Conservation (phyloP, 2,329 filamentous ascomycete genomes). For the Domatiomyces globalis region DNA sequence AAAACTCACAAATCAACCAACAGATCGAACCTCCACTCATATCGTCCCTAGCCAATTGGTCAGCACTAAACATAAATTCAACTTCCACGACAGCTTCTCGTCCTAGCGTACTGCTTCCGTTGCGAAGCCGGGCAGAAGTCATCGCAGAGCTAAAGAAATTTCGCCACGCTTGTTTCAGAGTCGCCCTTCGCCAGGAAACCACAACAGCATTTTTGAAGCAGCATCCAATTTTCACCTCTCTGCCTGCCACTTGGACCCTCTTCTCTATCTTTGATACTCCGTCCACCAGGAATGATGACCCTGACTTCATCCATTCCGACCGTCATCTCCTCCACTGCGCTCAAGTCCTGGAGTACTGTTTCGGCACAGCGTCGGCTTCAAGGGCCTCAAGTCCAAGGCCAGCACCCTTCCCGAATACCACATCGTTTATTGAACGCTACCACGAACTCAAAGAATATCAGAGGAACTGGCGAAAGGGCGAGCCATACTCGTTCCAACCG, state of each 20-base stretch:
- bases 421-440: slow-evolving; percentile 9
- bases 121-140: not conserved
- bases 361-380: slow-evolving; percentile 22
- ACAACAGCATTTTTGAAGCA: slow-evolving; percentile 15
- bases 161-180: slow-evolving; percentile 15
- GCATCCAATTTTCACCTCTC: slow-evolving; percentile 9
- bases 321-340: slow-evolving; percentile 48
- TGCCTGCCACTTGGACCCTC: slow-evolving; percentile 13
- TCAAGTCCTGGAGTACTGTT: slow-evolving; percentile 51
- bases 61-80: not conserved
- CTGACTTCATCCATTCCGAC: slow-evolving; percentile 30
- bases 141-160: slow-evolving; percentile 14
- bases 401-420: not conserved
- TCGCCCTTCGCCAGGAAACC: slow-evolving; percentile 15
- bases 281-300: slow-evolving; percentile 5
- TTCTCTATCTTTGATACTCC: slow-evolving; percentile 11
- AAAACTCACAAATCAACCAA: not conserved
- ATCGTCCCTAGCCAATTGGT: not conserved
- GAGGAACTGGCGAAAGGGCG: slow-evolving; percentile 15
- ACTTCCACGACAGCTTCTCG: no score
- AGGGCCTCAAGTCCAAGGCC: not conserved
- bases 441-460: slow-evolving; percentile 16
- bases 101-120: not conserved
- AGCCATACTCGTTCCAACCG: slow-evolving; percentile 15
- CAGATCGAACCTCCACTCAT: slow-evolving; percentile 6